Percentiles rank a stretch among this genome's conserved stretches.
phyloP scores from a whole-genome alignment of 2,329 filamentous ascomycete genomes.

The Talaromyces amestolkiae region DNA sequence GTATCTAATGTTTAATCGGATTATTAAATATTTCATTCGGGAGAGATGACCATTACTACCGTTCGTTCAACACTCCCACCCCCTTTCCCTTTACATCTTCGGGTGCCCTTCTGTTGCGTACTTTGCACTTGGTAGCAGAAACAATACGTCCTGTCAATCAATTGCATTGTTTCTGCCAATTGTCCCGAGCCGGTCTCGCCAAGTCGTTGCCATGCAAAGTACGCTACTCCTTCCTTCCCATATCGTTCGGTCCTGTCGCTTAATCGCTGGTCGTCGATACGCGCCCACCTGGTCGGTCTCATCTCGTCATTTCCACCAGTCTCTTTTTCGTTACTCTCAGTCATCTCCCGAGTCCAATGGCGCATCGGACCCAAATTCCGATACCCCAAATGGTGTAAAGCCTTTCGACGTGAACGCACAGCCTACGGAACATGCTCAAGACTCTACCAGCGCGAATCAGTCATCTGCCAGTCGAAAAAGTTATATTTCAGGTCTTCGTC shows the following conservation, averaged over 20 bases:
- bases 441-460: conserved; percentile 15
- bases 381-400: conserved; percentile 24
- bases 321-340: conserved; percentile 29
- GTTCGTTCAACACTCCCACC: background rate
- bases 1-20: background rate
- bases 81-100: conserved; percentile 1
- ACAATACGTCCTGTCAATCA: conserved; percentile 18
- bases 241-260: conserved; percentile 37
- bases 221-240: conserved; percentile 33
- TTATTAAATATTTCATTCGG: background rate
- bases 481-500: conserved; percentile 41
- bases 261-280: conserved; percentile 38
- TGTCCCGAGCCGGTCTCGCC: conserved; percentile 26
- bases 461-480: conserved; percentile 27
- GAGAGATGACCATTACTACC: background rate
- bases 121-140: conserved; percentile 23
- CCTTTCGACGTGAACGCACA: conserved; percentile 14
- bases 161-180: conserved; percentile 26
- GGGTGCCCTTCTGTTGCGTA: conserved; percentile 18
- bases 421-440: conserved; percentile 9
- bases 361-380: conserved; percentile 24
- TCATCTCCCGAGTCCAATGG: conserved; percentile 32
- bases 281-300: conserved; percentile 26
- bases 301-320: conserved; percentile 36
- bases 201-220: conserved; percentile 39